Percentiles rank a stretch among this genome's conserved stretches.
Conservation (phyloP, 305 asterid genomes). For the Vinca major region DNA sequence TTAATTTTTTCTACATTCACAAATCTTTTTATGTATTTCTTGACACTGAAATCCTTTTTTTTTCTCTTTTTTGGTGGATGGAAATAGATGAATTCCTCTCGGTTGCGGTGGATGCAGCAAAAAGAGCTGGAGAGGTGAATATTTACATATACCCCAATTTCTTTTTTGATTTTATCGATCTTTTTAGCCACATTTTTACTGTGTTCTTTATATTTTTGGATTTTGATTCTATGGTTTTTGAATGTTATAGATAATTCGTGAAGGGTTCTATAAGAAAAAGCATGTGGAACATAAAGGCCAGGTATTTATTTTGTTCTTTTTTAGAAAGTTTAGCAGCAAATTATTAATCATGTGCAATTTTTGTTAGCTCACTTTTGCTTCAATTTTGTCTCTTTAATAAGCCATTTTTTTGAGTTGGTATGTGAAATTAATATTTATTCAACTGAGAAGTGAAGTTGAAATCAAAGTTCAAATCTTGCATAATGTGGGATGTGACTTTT, state of each 20-base stretch:
- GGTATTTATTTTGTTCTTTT: constrained; percentile 30
- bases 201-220: too few species aligned
- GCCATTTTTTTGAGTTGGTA: background rate
- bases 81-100: constrained; percentile 59
- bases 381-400: background rate
- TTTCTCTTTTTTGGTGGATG: background rate
- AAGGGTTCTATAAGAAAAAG: constrained; percentile 65
- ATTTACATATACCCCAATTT: background rate
- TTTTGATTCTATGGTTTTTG: constrained; percentile 13
- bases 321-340: background rate
- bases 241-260: constrained; percentile 54
- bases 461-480: background rate
- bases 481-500: background rate
- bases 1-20: background rate
- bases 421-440: background rate
- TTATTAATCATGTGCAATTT: constrained; percentile 9
- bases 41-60: background rate
- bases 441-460: background rate
- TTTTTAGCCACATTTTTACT: constrained; percentile 4
- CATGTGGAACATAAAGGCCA: constrained; percentile 79
- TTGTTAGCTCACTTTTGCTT: background rate
- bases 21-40: constrained; percentile 19
- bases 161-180: constrained; percentile 4
- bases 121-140: constrained; percentile 75
- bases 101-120: constrained; percentile 74